These are phyloP conservation scores for Avena sativa DNA, from an alignment of 176 grass and related monocot species.

Conservation along the genomic window DNA sequence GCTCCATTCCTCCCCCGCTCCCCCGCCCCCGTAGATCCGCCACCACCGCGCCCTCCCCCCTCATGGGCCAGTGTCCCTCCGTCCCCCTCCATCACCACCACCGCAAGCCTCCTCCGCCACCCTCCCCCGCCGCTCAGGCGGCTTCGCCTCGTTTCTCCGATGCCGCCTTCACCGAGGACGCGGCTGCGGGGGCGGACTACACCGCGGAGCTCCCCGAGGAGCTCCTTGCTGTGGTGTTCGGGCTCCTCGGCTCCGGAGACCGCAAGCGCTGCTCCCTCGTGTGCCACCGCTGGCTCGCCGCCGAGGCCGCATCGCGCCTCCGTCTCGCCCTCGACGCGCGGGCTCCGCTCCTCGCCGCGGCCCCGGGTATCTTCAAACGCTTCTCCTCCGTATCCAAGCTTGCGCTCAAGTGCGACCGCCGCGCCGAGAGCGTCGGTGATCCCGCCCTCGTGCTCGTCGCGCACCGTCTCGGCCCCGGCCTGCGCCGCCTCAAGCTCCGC, in stretches of 20 bases:
- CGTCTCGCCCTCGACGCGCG: constrained; percentile 71
- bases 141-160: background rate
- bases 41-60: background rate
- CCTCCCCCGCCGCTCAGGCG: background rate
- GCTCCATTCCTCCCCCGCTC: background rate
- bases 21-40: constrained; percentile 42
- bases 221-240: constrained; percentile 62
- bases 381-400: constrained; percentile 74
- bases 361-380: constrained; percentile 53
- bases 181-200: constrained; percentile 47
- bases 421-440: constrained; percentile 65
- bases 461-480: constrained; percentile 44
- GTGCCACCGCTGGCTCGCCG: constrained; percentile 63
- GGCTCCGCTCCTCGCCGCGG: constrained; percentile 43
- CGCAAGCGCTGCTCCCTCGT: constrained; percentile 85
- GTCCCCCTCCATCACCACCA: constrained; percentile 1
- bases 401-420: constrained; percentile 75
- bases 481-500: constrained; percentile 72
- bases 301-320: constrained; percentile 59
- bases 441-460: constrained; percentile 56
- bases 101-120: background rate
- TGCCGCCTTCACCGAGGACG: constrained; percentile 1
- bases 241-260: constrained; percentile 60
- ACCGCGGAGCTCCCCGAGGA: constrained; percentile 75
- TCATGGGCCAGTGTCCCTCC: constrained; percentile 65